phyloP scores from a whole-genome alignment of 2,329 filamentous ascomycete genomes.

The Graphiopsis chlorocephala region DNA sequence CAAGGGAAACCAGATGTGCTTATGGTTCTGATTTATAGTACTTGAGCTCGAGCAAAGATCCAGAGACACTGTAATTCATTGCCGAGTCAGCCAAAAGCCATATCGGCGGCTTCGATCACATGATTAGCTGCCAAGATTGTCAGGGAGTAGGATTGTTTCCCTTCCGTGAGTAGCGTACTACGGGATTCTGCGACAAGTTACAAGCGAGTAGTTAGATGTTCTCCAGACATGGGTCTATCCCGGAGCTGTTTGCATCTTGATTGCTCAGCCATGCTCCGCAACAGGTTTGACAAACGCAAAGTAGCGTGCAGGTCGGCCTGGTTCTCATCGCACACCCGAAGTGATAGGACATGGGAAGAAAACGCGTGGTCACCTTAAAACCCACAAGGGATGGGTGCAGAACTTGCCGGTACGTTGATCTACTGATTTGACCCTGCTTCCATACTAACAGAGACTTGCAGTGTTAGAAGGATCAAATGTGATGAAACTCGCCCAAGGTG shows the following conservation, averaged over 20 bases:
- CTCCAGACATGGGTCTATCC: background rate
- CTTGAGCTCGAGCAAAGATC: background rate
- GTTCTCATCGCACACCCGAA: background rate
- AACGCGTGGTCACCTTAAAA: constrained; percentile 1
- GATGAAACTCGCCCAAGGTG: background rate
- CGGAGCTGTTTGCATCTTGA: background rate
- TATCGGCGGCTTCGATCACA: background rate
- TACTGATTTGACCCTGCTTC: background rate
- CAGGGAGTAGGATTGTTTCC: background rate
- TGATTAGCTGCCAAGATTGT: background rate
- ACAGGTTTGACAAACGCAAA: background rate
- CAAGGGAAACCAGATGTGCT: background rate
- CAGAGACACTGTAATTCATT: background rate
- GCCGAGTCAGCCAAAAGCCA: background rate
- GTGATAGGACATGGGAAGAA: background rate
- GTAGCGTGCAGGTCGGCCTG: background rate
- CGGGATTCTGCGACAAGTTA: background rate
- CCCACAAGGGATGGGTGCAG: constrained; percentile 6
- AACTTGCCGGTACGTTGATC: background rate
- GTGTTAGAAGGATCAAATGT: background rate
- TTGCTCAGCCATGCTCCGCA: background rate
- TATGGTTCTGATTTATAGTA: background rate
- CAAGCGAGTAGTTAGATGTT: background rate
- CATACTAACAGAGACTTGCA: background rate
- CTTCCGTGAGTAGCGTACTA: background rate